Percentiles rank a stretch among this genome's conserved stretches.
These are phyloP conservation scores for Yamadazyma paraphyllophila DNA, from an alignment of 805 yeast genomes.

Conservation along the genomic window DNA sequence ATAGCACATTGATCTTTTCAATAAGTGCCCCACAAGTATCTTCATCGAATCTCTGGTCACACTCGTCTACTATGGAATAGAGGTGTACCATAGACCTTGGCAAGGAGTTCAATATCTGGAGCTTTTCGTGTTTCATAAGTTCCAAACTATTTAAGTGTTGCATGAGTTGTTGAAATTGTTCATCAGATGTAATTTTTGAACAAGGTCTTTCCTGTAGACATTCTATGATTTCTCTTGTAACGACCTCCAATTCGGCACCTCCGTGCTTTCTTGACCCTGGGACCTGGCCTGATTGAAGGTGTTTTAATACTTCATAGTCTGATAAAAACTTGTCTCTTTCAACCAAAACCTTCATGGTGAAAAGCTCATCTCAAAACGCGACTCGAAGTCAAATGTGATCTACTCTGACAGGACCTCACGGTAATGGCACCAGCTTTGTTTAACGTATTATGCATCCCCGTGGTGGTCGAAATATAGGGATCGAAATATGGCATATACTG, in stretches of 20 bases:
- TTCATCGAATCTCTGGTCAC: constrained; percentile 80
- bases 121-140: constrained; percentile 76
- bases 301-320: constrained; percentile 62
- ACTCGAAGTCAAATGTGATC: neutral
- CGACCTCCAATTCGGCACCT: constrained; percentile 47
- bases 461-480: too few relatives aligned
- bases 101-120: constrained; percentile 77
- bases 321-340: constrained; percentile 60
- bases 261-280: constrained; percentile 24
- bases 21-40: constrained; percentile 61
- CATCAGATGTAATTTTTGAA: constrained; percentile 20
- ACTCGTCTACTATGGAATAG: constrained; percentile 83
- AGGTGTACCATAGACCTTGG: constrained; percentile 80
- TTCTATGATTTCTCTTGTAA: constrained; percentile 46
- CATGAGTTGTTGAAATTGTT: constrained; percentile 39
- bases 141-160: constrained; percentile 46
- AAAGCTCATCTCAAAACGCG: constrained; percentile 4
- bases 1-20: constrained; percentile 50
- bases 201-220: constrained; percentile 36
- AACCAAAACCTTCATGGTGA: constrained; percentile 40
- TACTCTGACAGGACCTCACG: too few relatives aligned
- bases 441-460: too few relatives aligned
- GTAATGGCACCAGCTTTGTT: too few relatives aligned
- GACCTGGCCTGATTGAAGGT: constrained; percentile 26
- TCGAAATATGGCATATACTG: too few relatives aligned